A percentile compares a stretch with the other conserved stretches of the same genome.
These are phyloP conservation scores for Colletotrichum noveboracense DNA, from an alignment of 2,329 filamentous ascomycete species.

Conservation along the genomic window DNA sequence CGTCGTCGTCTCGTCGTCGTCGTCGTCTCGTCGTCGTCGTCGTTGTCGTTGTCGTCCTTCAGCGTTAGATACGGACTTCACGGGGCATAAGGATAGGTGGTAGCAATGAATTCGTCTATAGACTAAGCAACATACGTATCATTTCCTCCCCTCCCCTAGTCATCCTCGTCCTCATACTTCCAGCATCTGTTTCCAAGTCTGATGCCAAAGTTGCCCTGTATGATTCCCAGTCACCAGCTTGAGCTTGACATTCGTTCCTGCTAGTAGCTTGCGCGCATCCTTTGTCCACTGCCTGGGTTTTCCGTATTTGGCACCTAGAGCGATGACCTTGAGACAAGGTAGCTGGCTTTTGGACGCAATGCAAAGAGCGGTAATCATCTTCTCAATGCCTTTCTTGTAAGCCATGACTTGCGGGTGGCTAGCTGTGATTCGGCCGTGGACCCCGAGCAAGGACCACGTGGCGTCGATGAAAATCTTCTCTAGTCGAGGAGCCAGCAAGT, in stretches of 20 bases:
- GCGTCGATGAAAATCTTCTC: slow-evolving; percentile 4
- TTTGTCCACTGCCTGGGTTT: background rate
- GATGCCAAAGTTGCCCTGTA: background rate
- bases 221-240: background rate
- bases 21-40: no score
- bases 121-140: no score
- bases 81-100: no score
- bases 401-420: background rate
- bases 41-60: no score
- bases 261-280: background rate
- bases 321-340: background rate
- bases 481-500: background rate
- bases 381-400: background rate
- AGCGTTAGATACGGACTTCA: no score
- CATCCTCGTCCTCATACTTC: accelerated
- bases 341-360: background rate
- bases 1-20: no score
- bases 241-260: background rate
- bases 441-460: background rate
- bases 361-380: background rate
- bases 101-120: no score
- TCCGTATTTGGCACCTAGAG: background rate
- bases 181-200: background rate
- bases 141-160: no score
- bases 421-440: background rate